Evolutionary conservation across 2,329 filamentous ascomycete species (phyloP), one percentile per base, ranked within the genome.

Genomic region (Botrytis sinoallii): DNA sequence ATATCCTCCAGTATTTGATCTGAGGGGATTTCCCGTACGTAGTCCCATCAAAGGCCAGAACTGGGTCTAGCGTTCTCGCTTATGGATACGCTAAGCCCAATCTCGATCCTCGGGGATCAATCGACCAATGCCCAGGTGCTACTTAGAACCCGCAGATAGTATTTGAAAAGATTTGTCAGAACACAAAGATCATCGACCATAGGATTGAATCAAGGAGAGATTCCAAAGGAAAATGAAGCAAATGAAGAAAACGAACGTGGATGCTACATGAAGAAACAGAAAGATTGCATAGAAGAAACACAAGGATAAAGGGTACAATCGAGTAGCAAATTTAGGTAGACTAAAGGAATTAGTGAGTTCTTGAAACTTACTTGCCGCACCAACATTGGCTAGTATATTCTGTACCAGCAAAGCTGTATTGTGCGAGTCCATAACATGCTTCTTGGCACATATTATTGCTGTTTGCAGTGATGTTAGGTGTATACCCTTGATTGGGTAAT

Each of bases 381-480:
- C 77, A 82, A 61, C 81, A 81, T 73, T 80, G 75, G 40, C 76
- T 48, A 64, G 38, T 67, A 35, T 74, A 72, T 59, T 84, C 82
- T 1, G 82, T 75, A 7, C 82, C 83, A 18, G 80, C 78, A 63
- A 79, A 81, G 1, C 63, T 73, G 29, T 78, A 81, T 29, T 76
- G 71, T 20, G 74, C 75, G 44, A 70, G 64, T 4, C 76, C 77
- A 40, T 75, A 75, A 29, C 79, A 82, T 38, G 79, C 74, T 89
- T 64, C 69, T 48, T 81, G 78, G 71, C 82, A 83, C 38, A 78
- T 75, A 16, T 65, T 64, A 32, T 77, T 78, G 32, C 29, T 38
- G 38, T 76, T 79, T 55, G 79, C 82, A 12, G 74, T 79, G 42
- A 48, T 74, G 64, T 42, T 75, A 72, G 70, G 74, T 25, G 55